Percentiles rank a stretch among this genome's conserved stretches.
Evolutionary conservation across 2,329 filamentous ascomycete genomes (phyloP).

Genomic region (Aschersonia sp.): DNA sequence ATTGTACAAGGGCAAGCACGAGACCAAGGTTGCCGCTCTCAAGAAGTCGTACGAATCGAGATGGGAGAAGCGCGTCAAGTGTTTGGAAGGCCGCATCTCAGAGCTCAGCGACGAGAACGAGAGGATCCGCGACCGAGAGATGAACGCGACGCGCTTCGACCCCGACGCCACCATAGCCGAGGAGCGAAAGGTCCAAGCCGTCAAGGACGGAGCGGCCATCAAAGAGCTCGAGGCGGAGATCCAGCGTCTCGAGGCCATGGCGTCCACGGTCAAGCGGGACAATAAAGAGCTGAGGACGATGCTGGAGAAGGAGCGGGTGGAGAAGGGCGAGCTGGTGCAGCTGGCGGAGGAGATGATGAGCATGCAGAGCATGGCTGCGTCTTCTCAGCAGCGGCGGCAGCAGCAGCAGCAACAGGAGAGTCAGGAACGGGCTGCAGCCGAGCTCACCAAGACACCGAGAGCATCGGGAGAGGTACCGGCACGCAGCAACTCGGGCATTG

Average conservation of each 20-base stretch:
- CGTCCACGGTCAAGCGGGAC: constrained; percentile 54
- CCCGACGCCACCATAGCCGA: constrained; percentile 29
- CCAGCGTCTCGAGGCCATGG: constrained; percentile 59
- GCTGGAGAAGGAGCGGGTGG: constrained; percentile 61
- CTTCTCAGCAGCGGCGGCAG: constrained; percentile 3
- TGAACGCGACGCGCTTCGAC: constrained; percentile 46
- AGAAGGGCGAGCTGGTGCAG: constrained; percentile 72
- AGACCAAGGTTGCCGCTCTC: constrained; percentile 84
- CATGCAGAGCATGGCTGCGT: constrained; percentile 36
- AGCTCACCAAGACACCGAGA: constrained; percentile 20
- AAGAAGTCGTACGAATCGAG: constrained; percentile 75
- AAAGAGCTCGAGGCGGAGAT: constrained; percentile 59
- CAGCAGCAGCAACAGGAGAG: constrained; percentile 10
- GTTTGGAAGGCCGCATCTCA: constrained; percentile 59
- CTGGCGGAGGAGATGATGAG: constrained; percentile 75
- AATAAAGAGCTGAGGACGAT: constrained; percentile 50
- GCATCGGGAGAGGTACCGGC: constrained; percentile 37
- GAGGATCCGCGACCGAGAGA: constrained; percentile 50
- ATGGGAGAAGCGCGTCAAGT: constrained; percentile 76
- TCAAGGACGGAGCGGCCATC: constrained; percentile 52
- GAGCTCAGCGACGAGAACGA: constrained; percentile 63
- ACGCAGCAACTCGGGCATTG: neutral
- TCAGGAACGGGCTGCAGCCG: neutral
- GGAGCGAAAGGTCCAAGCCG: constrained; percentile 41
- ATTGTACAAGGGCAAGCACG: constrained; percentile 94